Percentiles rank a stretch among this genome's conserved stretches.
Evolutionary conservation across 1,284 basidiomycete genomes (phyloP).

Genomic region (Fomitopsis pinicola): DNA sequence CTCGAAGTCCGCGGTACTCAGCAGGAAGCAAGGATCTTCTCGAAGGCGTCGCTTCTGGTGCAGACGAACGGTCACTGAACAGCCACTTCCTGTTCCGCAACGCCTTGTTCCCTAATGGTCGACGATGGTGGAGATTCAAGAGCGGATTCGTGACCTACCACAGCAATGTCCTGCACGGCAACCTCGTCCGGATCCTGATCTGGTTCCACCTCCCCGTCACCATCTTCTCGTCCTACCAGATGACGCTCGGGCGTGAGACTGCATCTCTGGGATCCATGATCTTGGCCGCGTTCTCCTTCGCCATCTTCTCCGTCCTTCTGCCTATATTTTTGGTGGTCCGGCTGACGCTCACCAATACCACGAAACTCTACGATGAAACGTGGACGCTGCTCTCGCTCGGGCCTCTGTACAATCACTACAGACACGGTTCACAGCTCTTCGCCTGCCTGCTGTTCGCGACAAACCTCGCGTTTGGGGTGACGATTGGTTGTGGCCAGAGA

Average conservation of each 20-base stretch:
- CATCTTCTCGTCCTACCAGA: constrained; percentile 86
- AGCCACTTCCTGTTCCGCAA: constrained; percentile 37
- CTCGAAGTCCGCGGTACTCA: constrained; percentile 52
- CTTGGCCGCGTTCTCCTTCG: constrained; percentile 74
- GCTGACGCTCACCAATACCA: constrained; percentile 76
- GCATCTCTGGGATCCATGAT: constrained; percentile 57
- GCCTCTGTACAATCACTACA: constrained; percentile 94
- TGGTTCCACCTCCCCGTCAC: constrained; percentile 94
- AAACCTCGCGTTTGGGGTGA: constrained; percentile 79
- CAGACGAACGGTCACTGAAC: constrained; percentile 57
- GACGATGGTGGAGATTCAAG: constrained; percentile 54
- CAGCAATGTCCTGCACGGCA: constrained; percentile 77
- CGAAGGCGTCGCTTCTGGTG: constrained; percentile 29
- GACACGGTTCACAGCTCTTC: constrained; percentile 89
- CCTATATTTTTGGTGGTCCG: constrained; percentile 75
- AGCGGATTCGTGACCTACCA: constrained; percentile 72
- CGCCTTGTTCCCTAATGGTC: constrained; percentile 23
- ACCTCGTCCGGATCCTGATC: constrained; percentile 84
- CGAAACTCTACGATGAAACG: constrained; percentile 93
- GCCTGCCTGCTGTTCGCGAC: constrained; percentile 76
- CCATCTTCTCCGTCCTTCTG: constrained; percentile 73
- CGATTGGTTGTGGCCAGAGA: constrained; percentile 85
- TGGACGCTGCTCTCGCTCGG: constrained; percentile 87
- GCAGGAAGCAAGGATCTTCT: constrained; percentile 48
- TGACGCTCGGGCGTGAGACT: constrained; percentile 52